A percentile compares a stretch with the other conserved stretches of the same genome.
phyloP scores from a whole-genome alignment of 441 rosid species.

The Aquilaria agallochum region DNA sequence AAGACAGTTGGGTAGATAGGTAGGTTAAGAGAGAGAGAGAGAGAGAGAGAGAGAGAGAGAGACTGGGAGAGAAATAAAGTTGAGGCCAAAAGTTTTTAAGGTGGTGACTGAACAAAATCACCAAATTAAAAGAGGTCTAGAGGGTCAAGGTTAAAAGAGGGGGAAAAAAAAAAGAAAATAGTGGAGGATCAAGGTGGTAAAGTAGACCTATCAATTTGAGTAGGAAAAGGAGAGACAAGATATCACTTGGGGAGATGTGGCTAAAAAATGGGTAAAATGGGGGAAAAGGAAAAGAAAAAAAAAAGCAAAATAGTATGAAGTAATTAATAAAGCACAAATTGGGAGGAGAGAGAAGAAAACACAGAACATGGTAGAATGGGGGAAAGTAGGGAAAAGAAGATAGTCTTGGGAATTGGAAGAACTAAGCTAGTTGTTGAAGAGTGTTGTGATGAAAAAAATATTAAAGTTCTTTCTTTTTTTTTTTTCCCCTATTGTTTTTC shows the following conservation, averaged over 20 bases:
- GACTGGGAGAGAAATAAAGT: slow-evolving; percentile 1
- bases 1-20: slow-evolving; percentile 11
- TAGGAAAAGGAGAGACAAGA: slow-evolving; percentile 40
- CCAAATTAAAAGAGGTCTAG: slow-evolving; percentile 19
- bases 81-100: slow-evolving; percentile 16
- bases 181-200: slow-evolving; percentile 8
- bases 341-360: slow-evolving; percentile 21
- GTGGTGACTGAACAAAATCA: slow-evolving; percentile 23
- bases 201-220: slow-evolving; percentile 27
- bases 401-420: slow-evolving; percentile 55
- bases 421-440: slow-evolving; percentile 25
- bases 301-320: slow-evolving; percentile 21
- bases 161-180: neutral
- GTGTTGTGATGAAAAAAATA: slow-evolving; percentile 17
- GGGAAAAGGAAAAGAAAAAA: slow-evolving; percentile 33
- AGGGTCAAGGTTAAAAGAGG: slow-evolving; percentile 14
- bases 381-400: slow-evolving; percentile 19
- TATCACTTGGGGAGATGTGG: slow-evolving; percentile 40
- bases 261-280: neutral
- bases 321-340: slow-evolving; percentile 5
- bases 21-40: slow-evolving; percentile 3
- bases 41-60: slow-evolving; percentile 16
- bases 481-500: no score
- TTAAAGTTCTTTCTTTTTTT: no score
- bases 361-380: slow-evolving; percentile 25